A percentile compares a stretch with the other conserved stretches of the same genome.
Evolutionary conservation across 2,329 filamentous ascomycete genomes (phyloP).

Genomic region (Diaporthe sp.): DNA sequence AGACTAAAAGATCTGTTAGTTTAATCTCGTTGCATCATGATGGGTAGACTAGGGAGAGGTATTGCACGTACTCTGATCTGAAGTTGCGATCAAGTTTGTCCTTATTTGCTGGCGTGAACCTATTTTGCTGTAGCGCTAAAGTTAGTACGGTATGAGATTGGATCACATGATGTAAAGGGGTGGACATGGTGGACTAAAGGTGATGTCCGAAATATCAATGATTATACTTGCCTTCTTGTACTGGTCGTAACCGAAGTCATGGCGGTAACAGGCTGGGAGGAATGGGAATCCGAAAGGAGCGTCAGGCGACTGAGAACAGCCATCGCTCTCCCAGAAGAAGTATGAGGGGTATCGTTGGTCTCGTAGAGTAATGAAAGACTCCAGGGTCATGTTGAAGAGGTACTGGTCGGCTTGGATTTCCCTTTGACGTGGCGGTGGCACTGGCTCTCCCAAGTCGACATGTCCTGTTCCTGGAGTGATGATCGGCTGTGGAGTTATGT

Average conservation of each 20-base stretch:
- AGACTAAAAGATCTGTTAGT: not conserved
- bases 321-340: constrained; percentile 19
- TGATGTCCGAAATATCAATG: too few relatives aligned
- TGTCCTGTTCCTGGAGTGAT: not conserved
- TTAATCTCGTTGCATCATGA: not conserved
- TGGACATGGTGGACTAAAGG: too few relatives aligned
- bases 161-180: not conserved
- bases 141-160: not conserved
- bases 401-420: not conserved
- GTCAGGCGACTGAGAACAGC: constrained; percentile 1
- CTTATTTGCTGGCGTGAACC: not conserved
- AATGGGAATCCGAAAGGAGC: not conserved
- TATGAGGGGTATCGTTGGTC: not conserved
- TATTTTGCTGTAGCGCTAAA: not conserved
- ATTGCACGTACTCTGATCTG: not conserved
- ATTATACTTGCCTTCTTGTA: not conserved
- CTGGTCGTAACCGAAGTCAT: constrained; percentile 14
- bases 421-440: not conserved
- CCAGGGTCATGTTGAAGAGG: constrained; percentile 6
- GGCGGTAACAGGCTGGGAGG: constrained; percentile 15
- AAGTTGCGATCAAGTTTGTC: constrained; percentile 7
- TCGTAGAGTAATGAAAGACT: not conserved
- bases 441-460: not conserved
- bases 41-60: not conserved
- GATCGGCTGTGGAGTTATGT: not conserved